These are phyloP conservation scores for Globisporangium nodosum DNA, from an alignment of 352 stramenopile genomes.

Conservation along the genomic window DNA sequence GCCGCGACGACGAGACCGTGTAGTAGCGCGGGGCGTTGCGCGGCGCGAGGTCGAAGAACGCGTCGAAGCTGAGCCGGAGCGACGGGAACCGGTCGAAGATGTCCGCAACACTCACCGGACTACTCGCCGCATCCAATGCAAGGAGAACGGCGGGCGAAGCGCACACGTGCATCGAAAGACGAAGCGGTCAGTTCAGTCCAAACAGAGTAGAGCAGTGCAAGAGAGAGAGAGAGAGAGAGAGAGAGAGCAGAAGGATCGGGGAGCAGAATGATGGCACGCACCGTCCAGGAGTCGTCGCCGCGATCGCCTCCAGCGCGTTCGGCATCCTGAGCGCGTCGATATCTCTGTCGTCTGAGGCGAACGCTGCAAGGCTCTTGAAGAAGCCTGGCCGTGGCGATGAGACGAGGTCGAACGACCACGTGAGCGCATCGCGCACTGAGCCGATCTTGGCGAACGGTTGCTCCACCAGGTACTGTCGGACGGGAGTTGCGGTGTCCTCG, in stretches of 20 bases:
- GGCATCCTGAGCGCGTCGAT: constrained; percentile 36
- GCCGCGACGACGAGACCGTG: constrained; percentile 75
- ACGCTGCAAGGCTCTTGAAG: constrained; percentile 52
- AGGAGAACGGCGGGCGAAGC: neutral
- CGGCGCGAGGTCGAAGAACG: constrained; percentile 67
- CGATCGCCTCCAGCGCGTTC: constrained; percentile 37
- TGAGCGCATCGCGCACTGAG: constrained; percentile 60
- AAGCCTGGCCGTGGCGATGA: constrained; percentile 57
- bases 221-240: neutral
- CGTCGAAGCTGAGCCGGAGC: constrained; percentile 47
- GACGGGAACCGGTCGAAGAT: constrained; percentile 69
- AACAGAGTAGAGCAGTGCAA: neutral
- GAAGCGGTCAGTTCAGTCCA: neutral
- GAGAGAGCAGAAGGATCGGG: neutral
- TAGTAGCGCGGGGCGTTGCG: constrained; percentile 70
- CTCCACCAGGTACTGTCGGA: constrained; percentile 2
- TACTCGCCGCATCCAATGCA: neutral
- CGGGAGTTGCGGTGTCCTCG: constrained; percentile 9
- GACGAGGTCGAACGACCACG: constrained; percentile 70
- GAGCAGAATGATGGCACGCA: constrained; percentile 13
- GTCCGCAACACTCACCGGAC: constrained; percentile 37
- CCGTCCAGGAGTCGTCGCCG: constrained; percentile 14
- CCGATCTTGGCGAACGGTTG: constrained; percentile 54
- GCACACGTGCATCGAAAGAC: neutral
- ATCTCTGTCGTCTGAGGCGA: constrained; percentile 51